Evolutionary conservation across 2,329 filamentous ascomycete genomes (phyloP).

Genomic region (Phoma sp.): DNA sequence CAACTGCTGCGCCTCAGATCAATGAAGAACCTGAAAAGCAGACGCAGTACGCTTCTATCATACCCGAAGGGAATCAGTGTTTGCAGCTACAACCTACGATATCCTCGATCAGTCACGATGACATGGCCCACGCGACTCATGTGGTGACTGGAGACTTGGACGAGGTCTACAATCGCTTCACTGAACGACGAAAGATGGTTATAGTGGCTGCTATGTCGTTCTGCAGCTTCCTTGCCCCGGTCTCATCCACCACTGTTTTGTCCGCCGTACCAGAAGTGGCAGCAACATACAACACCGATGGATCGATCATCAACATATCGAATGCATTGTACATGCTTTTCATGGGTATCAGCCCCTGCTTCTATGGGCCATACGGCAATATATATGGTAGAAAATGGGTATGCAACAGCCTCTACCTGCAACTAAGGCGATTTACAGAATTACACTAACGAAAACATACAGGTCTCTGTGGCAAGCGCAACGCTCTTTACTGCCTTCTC

Average conservation of each 20-base stretch:
- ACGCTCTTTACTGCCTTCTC: conserved; percentile 71
- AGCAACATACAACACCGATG: conserved; percentile 67
- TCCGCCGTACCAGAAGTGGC: conserved; percentile 78
- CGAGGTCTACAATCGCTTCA: conserved; percentile 69
- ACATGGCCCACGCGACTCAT: conserved; percentile 38
- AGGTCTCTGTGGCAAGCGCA: conserved; percentile 67
- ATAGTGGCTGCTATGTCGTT: conserved; percentile 75
- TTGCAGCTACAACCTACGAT: conserved; percentile 42
- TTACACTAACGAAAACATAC: conserved; percentile 20
- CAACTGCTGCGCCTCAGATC: conserved; percentile 18
- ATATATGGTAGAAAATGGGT: conserved; percentile 59
- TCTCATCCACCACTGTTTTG: conserved; percentile 75
- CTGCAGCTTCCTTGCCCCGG: conserved; percentile 77
- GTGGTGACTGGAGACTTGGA: conserved; percentile 49
- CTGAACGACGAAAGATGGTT: conserved; percentile 65
- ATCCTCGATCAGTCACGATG: conserved; percentile 41
- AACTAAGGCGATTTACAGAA: neutral
- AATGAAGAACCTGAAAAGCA: conserved; percentile 33
- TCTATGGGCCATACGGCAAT: conserved; percentile 73
- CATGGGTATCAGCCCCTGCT: conserved; percentile 68
- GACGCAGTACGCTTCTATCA: conserved; percentile 37
- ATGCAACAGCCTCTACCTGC: conserved; percentile 21
- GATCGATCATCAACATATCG: conserved; percentile 72
- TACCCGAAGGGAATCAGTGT: conserved; percentile 26
- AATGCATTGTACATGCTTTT: conserved; percentile 78